Evolutionary conservation across 2,329 filamentous ascomycete genomes (phyloP).

Genomic region (Colletotrichum eremochloae): DNA sequence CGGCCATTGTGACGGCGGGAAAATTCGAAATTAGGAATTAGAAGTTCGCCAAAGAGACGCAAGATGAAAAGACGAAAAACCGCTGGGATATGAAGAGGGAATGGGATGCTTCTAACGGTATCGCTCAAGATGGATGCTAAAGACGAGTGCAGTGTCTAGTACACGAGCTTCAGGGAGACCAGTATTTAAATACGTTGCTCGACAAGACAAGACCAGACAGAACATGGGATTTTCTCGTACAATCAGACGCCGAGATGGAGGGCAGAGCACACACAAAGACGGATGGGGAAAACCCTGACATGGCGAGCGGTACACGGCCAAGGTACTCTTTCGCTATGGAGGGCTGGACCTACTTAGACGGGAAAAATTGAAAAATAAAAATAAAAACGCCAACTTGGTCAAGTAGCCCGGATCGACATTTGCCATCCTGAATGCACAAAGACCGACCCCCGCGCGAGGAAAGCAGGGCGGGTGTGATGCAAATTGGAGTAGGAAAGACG

Average conservation of each 20-base stretch:
- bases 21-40: neutral
- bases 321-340: slow-evolving; percentile 25
- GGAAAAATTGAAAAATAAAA: neutral
- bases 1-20: slow-evolving; percentile 34
- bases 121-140: neutral
- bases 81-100: neutral
- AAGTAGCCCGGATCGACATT: slow-evolving; percentile 33
- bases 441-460: neutral
- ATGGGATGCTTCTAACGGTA: neutral
- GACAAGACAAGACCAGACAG: slow-evolving; percentile 27
- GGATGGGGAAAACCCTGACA: slow-evolving; percentile 25
- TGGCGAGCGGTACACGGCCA: slow-evolving; percentile 14
- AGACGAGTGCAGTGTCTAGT: slow-evolving; percentile 9
- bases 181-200: slow-evolving; percentile 39
- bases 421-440: slow-evolving; percentile 4
- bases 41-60: neutral
- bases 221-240: neutral
- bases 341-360: slow-evolving; percentile 1
- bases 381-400: slow-evolving; percentile 28
- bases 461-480: slow-evolving; percentile 9
- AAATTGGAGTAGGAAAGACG: slow-evolving; percentile 38
- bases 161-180: neutral
- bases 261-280: slow-evolving; percentile 4
- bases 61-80: neutral
- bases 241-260: slow-evolving; percentile 15